Conservation (phyloP, 768 basidiomycete genomes). For the Omphalotus guepiniiformis region DNA sequence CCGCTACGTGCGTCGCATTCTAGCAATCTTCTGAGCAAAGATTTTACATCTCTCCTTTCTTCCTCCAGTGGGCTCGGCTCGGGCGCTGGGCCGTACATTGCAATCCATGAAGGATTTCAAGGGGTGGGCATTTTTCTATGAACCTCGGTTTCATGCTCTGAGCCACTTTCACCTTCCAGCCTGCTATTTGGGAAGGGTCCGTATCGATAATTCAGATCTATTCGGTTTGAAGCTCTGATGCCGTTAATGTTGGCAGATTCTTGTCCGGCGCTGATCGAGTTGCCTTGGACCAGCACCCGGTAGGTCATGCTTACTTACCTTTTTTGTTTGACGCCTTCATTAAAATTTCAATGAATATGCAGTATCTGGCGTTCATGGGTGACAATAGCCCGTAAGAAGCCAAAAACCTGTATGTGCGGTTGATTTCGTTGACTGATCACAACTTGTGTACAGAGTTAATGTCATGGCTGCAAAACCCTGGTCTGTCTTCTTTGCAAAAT, state of each 20-base stretch:
- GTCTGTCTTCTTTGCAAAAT: conserved; percentile 22
- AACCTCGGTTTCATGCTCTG: too few species aligned
- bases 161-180: conserved; percentile 21
- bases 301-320: too few species aligned
- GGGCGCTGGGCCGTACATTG: conserved; percentile 51
- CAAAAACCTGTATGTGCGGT: neutral
- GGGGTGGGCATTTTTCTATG: conserved; percentile 41
- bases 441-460: conserved; percentile 27
- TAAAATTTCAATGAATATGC: conserved; percentile 26
- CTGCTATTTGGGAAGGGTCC: conserved; percentile 42
- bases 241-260: conserved; percentile 42
- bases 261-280: conserved; percentile 73
- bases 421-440: conserved; percentile 6
- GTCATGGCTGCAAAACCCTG: conserved; percentile 40
- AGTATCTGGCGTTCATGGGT: conserved; percentile 44
- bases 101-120: conserved; percentile 65
- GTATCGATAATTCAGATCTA: conserved; percentile 9
- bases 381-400: conserved; percentile 35
- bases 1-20: conserved; percentile 27
- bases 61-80: conserved; percentile 57
- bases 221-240: conserved; percentile 3
- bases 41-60: conserved; percentile 1
- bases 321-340: conserved; percentile 30
- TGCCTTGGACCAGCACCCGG: conserved; percentile 72
- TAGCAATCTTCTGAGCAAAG: conserved; percentile 2